Evolutionary conservation across 2,329 filamentous ascomycete species (phyloP).

Genomic region (Macroventuria anomochaeta): DNA sequence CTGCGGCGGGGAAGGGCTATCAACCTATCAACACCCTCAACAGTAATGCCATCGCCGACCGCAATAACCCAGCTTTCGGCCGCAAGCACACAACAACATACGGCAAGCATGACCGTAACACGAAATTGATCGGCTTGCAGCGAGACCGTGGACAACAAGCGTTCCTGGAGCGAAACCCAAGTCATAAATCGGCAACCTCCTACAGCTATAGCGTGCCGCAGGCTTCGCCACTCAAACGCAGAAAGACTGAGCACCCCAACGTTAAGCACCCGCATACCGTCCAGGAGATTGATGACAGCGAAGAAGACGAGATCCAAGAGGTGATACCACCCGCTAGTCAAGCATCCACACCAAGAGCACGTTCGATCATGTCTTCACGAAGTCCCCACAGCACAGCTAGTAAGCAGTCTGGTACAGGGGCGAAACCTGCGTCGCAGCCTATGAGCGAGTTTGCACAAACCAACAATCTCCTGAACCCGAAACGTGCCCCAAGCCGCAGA

Average conservation of each 20-base stretch:
- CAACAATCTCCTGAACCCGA: background rate
- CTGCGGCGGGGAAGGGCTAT: constrained; percentile 19
- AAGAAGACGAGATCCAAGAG: constrained; percentile 23
- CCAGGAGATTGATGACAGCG: constrained; percentile 18
- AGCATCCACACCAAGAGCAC: background rate
- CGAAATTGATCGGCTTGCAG: constrained; percentile 9
- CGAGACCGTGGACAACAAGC: constrained; percentile 17
- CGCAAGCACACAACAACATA: constrained; percentile 25
- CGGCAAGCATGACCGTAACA: constrained; percentile 10
- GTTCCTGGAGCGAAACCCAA: background rate
- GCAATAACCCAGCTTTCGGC: background rate
- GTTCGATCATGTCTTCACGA: background rate
- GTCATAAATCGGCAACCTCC: background rate
- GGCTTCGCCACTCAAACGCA: constrained; percentile 23
- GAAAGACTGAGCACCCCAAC: constrained; percentile 21
- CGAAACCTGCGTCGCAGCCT: background rate
- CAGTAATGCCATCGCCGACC: background rate
- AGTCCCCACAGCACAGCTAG: constrained; percentile 6
- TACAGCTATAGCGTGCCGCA: background rate
- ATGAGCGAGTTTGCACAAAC: background rate
- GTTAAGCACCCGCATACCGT: background rate
- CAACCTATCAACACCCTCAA: constrained; percentile 24
- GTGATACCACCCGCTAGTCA: background rate
- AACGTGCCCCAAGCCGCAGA: background rate
- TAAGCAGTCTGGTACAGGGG: background rate